These are phyloP conservation scores for Pilobolus umbonatus DNA, from an alignment of 192 early-diverging fungal genomes.

Conservation along the genomic window DNA sequence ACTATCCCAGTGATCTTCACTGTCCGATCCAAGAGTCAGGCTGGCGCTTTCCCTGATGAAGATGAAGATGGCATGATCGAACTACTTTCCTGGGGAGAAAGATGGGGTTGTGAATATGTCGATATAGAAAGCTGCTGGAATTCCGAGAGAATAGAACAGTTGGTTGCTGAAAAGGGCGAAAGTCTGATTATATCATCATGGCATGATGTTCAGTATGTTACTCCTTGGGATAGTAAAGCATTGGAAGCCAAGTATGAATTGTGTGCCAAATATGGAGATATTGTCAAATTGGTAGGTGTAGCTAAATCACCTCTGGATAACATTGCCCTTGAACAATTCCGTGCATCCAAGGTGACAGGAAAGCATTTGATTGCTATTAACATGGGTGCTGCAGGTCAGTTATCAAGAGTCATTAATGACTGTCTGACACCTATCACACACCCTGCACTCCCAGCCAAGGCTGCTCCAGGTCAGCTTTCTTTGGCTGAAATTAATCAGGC, in stretches of 20 bases:
- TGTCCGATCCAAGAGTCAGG: conserved; percentile 84
- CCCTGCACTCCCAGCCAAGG: conserved; percentile 62
- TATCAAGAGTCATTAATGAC: conserved; percentile 86
- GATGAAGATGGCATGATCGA: conserved; percentile 57
- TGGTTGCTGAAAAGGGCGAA: conserved; percentile 58
- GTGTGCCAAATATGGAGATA: conserved; percentile 66
- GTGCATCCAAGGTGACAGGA: conserved; percentile 35
- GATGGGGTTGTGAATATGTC: conserved; percentile 92
- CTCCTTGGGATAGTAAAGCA: conserved; percentile 54
- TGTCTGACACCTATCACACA: conserved; percentile 95
- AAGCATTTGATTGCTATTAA: conserved; percentile 91
- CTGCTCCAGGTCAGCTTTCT: conserved; percentile 93
- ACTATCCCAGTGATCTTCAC: conserved; percentile 89
- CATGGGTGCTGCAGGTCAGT: conserved; percentile 88
- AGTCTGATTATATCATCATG: conserved; percentile 77
- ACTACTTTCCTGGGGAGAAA: conserved; percentile 61
- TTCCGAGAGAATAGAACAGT: conserved; percentile 31
- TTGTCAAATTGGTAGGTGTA: conserved; percentile 88
- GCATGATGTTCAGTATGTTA: conserved; percentile 74
- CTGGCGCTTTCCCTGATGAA: conserved; percentile 74
- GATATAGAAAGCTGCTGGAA: conserved; percentile 74
- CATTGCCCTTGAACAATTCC: conserved; percentile 71
- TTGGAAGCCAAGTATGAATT: conserved; percentile 52
- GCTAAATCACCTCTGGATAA: conserved; percentile 80
- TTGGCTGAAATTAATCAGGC: conserved; percentile 73